phyloP scores from a whole-genome alignment of 805 yeast genomes.

The baker's yeast (Saccharomyces cerevisiae) region DNA sequence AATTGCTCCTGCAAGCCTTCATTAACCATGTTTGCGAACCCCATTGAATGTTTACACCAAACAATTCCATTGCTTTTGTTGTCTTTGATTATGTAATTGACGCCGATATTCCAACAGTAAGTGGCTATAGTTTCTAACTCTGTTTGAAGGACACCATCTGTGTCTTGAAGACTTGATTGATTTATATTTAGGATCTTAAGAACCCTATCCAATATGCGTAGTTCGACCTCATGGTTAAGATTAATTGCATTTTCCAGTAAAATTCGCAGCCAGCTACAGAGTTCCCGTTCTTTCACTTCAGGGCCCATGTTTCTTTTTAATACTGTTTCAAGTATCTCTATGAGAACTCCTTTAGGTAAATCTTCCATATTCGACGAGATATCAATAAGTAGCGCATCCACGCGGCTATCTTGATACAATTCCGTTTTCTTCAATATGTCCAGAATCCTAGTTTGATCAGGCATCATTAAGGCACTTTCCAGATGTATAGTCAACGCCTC shows the following conservation, averaged over 20 bases:
- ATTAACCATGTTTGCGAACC: conserved; percentile 23
- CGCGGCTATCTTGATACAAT: conserved; percentile 6
- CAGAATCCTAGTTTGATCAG: conserved; percentile 16
- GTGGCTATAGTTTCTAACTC: conserved; percentile 34
- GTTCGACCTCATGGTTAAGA: not conserved
- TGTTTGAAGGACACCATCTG: conserved; percentile 4
- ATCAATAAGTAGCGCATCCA: conserved; percentile 22
- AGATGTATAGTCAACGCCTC: conserved; percentile 19
- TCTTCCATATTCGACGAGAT: conserved; percentile 7
- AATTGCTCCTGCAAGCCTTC: conserved; percentile 21
- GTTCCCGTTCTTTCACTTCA: conserved; percentile 4
- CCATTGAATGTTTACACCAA: conserved; percentile 28
- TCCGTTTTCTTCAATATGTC: conserved; percentile 16
- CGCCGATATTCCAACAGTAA: conserved; percentile 35
- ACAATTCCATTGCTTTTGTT: conserved; percentile 14
- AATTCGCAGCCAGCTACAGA: conserved; percentile 28
- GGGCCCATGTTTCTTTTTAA: conserved; percentile 20
- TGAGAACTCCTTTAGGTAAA: conserved; percentile 13
- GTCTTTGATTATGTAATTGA: conserved; percentile 20
- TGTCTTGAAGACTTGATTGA: conserved; percentile 1
- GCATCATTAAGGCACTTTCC: conserved; percentile 20
- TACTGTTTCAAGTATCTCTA: conserved; percentile 13
- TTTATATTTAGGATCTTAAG: not conserved
- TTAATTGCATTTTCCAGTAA: conserved; percentile 13
- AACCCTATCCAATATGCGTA: not conserved